Evolutionary conservation across 1,284 basidiomycete species (phyloP), one percentile per base, ranked within the genome.

Genomic region (Mycosarcoma mackinlayi): DNA sequence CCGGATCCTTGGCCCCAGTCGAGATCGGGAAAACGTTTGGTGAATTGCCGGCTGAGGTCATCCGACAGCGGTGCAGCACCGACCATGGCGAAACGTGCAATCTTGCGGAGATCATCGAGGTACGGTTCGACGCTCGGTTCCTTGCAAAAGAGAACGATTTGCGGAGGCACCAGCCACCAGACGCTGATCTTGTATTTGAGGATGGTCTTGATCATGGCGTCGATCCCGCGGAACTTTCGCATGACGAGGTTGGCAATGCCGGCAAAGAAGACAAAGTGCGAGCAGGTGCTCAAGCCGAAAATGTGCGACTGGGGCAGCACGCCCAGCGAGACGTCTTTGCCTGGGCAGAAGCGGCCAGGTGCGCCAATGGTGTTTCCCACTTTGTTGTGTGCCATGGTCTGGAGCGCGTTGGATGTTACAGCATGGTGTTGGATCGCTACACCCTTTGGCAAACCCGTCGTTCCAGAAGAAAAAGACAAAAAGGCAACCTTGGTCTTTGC

Each of bases 401-500:
- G 80, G 3, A 83, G 67, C 65, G 59, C 76, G 70, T 49, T 82
- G 13, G 51, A 63, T 14, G 47, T 70, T 7, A 78, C 77, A 6
- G 78, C 78, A 13, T 48, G 47, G 47, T 83, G 81, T 51, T 78
- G 69, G 41, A 83, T 76, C 1, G 78, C 80, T 3, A 83, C 81
- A 4, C 76, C 81, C 45, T 84, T 84, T 13, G 83, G 83, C 25
- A 80, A 42, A 6, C 83, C 83, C 18, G 83, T 84, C 3, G 83
- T 84, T 7, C 83, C 83, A 13, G 77, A 80, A 1, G 83, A 83
- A 74, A 83, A 84, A 31, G 83, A 83, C 6, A 78, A 59, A 58
- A 79, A 79, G 2, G 78, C 79, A 14, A 81, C 55, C 54, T 76
- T 89, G 8, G 85, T 88, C 80, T 86, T 88, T 18, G 85, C 88